Evolutionary conservation across 768 basidiomycete genomes (phyloP), one percentile per base, ranked within the genome.

Genomic region (Filobasidium floriforme): DNA sequence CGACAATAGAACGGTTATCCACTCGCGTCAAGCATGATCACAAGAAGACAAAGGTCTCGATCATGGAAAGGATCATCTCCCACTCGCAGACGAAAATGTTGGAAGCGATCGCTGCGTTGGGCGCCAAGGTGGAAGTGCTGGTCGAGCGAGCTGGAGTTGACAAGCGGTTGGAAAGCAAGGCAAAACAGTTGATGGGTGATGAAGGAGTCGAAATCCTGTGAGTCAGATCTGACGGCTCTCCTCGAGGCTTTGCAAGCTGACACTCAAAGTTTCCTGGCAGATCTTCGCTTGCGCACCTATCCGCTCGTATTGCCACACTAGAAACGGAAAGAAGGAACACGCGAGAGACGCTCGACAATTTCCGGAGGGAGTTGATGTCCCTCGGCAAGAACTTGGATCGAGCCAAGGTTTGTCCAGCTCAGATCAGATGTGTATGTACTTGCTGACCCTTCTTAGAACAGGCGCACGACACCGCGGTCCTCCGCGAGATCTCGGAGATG

Each of bases 1-100:
- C 60, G 41, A 63, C n/a, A 11, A 40, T 24, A 62, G 14, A 61
- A 72, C 19, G 52, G 54, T 24, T 26, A 29, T 37, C 46, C 54
- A 26, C 15, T 32, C 62, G 15, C 19, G 41, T 29, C n/a, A 49
- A 24, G 28, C 26, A 49, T 9, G 32, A 40, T 1, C 15, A 29
- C 32, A 49, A 32, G 12, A 22, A 46, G 24, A 18, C 44, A 1
- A 40, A 59, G 32, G 54, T 60, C 22, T 57, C 63, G n/a, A 69
- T 76, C 28, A 73, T 77, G 69, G 75, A 77, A 54, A 72, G 73
- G 41, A 76, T 77, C 41, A 66, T 77, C 1, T 70, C 71, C 40
- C 76, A 76, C 66, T 75, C 74, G 1, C 75, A 75, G 46, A 66
- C 66, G 19, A 49, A 76, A 22, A 74, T 77, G 74, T 51, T 78